Evolutionary conservation across 495 filamentous ascomycete genomes (phyloP).

Genomic region (Penicillium alfredii): DNA sequence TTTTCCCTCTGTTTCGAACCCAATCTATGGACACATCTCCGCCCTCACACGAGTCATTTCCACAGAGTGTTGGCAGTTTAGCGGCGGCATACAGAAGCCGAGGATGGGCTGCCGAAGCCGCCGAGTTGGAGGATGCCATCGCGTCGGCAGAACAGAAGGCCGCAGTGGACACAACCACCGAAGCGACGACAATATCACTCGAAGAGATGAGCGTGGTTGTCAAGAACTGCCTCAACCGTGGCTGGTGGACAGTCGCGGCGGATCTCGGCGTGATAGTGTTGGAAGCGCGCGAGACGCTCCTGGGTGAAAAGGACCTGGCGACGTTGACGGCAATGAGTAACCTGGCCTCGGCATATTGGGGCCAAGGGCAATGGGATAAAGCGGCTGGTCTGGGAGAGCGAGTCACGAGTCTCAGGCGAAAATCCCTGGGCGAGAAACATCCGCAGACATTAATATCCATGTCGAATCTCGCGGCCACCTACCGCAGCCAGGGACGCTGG

Average conservation of each 20-base stretch:
- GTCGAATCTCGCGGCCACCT: constrained; percentile 26
- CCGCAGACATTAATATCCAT: constrained; percentile 14
- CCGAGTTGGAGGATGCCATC: constrained; percentile 1
- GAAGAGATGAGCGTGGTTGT: constrained; percentile 2
- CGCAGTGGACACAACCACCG: background rate
- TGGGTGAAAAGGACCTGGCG: constrained; percentile 18
- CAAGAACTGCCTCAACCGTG: constrained; percentile 2
- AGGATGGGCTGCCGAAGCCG: constrained; percentile 1
- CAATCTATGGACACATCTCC: constrained; percentile 11
- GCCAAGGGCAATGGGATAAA: constrained; percentile 15
- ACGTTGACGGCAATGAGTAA: constrained; percentile 22
- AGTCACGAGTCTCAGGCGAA: constrained; percentile 6
- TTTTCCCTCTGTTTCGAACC: background rate
- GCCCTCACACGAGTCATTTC: constrained; percentile 4
- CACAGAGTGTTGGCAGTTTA: constrained; percentile 1
- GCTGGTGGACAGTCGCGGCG: constrained; percentile 10
- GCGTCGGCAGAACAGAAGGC: background rate
- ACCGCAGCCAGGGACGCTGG: constrained; percentile 25
- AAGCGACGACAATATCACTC: constrained; percentile 2
- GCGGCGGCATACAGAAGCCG: constrained; percentile 3
- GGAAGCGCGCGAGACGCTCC: constrained; percentile 7
- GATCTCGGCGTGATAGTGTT: constrained; percentile 19
- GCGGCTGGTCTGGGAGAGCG: constrained; percentile 3
- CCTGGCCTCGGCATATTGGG: constrained; percentile 24
- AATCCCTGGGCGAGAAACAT: constrained; percentile 16